Evolutionary conservation across 768 basidiomycete genomes (phyloP).

Genomic region (Chalciporus piperatus): DNA sequence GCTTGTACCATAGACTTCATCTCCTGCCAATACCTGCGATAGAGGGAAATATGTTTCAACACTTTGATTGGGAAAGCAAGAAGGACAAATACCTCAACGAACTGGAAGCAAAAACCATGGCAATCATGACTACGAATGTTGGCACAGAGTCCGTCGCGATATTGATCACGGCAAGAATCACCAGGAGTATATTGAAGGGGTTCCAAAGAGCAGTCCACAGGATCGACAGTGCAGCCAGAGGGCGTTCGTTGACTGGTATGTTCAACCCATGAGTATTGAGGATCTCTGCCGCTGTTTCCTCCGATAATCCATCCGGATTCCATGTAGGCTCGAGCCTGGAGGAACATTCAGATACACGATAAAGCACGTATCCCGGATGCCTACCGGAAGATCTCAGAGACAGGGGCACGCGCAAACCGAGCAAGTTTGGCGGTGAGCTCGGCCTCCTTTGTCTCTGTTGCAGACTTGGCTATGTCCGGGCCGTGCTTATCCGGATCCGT

Average conservation of each 20-base stretch:
- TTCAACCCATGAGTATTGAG: slow-evolving; percentile 28
- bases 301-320: slow-evolving; percentile 23
- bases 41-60: neutral
- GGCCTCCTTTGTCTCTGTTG: slow-evolving; percentile 14
- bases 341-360: neutral
- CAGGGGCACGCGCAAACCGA: slow-evolving; percentile 25
- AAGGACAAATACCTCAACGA: slow-evolving; percentile 25
- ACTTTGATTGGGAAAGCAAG: neutral
- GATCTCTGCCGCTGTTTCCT: slow-evolving; percentile 16
- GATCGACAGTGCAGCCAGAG: slow-evolving; percentile 28
- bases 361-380: neutral
- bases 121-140: slow-evolving; percentile 34
- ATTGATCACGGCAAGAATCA: slow-evolving; percentile 30
- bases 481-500: slow-evolving; percentile 17
- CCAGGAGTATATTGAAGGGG: slow-evolving; percentile 34
- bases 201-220: slow-evolving; percentile 34
- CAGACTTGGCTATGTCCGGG: slow-evolving; percentile 21
- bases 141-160: slow-evolving; percentile 32
- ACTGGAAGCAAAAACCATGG: slow-evolving; percentile 36
- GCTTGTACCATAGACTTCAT: slow-evolving; percentile 35
- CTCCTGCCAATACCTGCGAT: slow-evolving; percentile 32
- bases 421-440: slow-evolving; percentile 22
- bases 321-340: slow-evolving; percentile 27
- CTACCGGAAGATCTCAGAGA: slow-evolving; percentile 23
- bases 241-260: slow-evolving; percentile 30